These are phyloP conservation scores for Fusarium incarnatum DNA, from an alignment of 2,329 filamentous ascomycete genomes.

Conservation along the genomic window DNA sequence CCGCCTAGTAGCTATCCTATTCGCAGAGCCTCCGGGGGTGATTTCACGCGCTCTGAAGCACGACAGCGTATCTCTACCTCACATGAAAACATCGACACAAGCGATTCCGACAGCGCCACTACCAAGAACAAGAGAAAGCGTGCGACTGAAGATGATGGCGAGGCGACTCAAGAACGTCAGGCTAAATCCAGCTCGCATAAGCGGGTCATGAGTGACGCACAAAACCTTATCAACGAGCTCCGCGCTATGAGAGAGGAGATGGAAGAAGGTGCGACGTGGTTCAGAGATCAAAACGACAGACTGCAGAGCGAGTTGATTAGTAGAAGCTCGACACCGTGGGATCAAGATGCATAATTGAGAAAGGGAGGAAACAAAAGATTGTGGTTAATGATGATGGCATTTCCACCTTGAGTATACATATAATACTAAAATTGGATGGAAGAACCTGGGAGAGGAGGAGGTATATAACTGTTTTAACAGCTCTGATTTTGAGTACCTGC, in stretches of 20 bases:
- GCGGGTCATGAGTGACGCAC: conserved; percentile 57
- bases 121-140: conserved; percentile 52
- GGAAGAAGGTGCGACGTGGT: conserved; percentile 61
- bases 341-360: conserved; percentile 45
- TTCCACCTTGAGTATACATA: conserved; percentile 45
- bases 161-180: conserved; percentile 15
- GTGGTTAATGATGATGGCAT: conserved; percentile 6
- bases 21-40: conserved; percentile 45
- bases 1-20: conserved; percentile 28
- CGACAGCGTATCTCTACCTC: conserved; percentile 39
- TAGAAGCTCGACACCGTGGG: conserved; percentile 52
- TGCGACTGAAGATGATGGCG: conserved; percentile 44
- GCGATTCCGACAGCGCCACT: conserved; percentile 22
- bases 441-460: conserved; percentile 12
- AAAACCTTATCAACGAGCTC: conserved; percentile 56
- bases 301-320: conserved; percentile 54
- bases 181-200: conserved; percentile 50
- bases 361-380: background rate
- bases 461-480: conserved; percentile 25
- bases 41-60: conserved; percentile 32
- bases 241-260: conserved; percentile 58
- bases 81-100: conserved; percentile 29
- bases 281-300: conserved; percentile 58
- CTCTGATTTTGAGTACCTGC: conserved; percentile 31
- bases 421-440: conserved; percentile 41